Evolutionary conservation across 495 filamentous ascomycete species (phyloP), one percentile per base, ranked within the genome.

Genomic region (Umbilicaria muhlenbergii): DNA sequence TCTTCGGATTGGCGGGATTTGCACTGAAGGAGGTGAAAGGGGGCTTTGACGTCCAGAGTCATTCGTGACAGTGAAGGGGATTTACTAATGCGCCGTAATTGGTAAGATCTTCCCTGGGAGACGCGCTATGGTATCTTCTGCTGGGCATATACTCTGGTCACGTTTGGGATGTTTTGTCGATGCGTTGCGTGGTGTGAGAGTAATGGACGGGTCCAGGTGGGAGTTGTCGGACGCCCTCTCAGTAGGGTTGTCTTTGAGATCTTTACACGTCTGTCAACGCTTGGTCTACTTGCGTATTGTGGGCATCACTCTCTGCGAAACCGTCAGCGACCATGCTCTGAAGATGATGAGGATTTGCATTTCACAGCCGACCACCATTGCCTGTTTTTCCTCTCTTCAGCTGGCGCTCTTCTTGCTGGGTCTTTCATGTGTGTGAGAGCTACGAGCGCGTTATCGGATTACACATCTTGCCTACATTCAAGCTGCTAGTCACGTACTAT

Each of bases 81-180:
- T 42, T 53, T 64, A 60, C 66, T 60, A 76, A 28, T 78, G 74
- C 77, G 77, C 70, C 75, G 45, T 59, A 63, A 56, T 64, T 59
- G 75, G 65, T 73, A 71, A 80, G 74, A 71, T 59, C 70, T 68
- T 71, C 73, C 64, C 43, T 56, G 52, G 74, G 67, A 64, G 72
- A 57, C 73, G 68, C 76, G 78, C 71, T 73, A 78, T 73, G 65
- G 70, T 68, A 58, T 50, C 52, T 49, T 61, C 57, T 63, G 60
- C 76, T 79, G 76, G 75, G 62, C 71, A 49, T 59, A 64, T 60
- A 69, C 73, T 75, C 66, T 75, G 74, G 68, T 73, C 67, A 63
- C 48, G 11, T 38, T 51, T 52, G 61, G 65, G 59, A 63, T 56
- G 67, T 65, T 53, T 51, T 63, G 55, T 60, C 24, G 63, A 62